Evolutionary conservation across 176 grass and related monocot genomes (phyloP), one percentile per base, ranked within the genome.

Genomic region (Zoysia japonica): DNA sequence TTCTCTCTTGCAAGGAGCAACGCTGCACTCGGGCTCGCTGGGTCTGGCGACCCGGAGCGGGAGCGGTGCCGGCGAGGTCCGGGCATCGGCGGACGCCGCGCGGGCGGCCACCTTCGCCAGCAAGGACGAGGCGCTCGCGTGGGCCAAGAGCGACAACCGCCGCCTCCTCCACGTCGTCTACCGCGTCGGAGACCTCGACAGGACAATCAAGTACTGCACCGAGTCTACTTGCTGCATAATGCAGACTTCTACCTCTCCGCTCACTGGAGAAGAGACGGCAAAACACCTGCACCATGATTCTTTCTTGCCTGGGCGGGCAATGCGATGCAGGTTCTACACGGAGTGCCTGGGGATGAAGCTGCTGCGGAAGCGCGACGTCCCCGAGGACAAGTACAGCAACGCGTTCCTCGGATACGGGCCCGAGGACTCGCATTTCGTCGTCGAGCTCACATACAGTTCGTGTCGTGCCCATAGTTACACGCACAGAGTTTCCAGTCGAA

Each of bases 261-360:
- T 5, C n/a, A 3, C 52, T 17, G 8, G 1, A 4, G 19, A 1
- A 28, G 15, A 20, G 8, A 9, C 52, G 4, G 5, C 28, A 28
- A 44, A 19, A 51, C 19, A 28, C 15, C 20, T 13, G 0, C 49
- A 12, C 5, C 2, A 35, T 2, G 2, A 1, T 5, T 13, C 2
- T 9, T 48, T 28, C 28, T 9, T 3, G 5, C 5, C 14, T 1
- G 13, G 5, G 7, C 28, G 28, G 28, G 28, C 28, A 28, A 28
- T 28, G 28, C 28, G 42, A 35, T 81, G 72, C 82, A 97, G 94
- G 74, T 97, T 97, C 84, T 93, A 97, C 68, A 93, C 94, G 0
- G 91, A 97, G 28, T 97, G 94, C 57, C 86, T 97, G 4, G 94
- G 94, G 65, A 97, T 97, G 91, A 97, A 97, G 79, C 86, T 97